These are phyloP conservation scores for Penicillium soppii DNA, from an alignment of 495 filamentous ascomycete species.

Conservation along the genomic window DNA sequence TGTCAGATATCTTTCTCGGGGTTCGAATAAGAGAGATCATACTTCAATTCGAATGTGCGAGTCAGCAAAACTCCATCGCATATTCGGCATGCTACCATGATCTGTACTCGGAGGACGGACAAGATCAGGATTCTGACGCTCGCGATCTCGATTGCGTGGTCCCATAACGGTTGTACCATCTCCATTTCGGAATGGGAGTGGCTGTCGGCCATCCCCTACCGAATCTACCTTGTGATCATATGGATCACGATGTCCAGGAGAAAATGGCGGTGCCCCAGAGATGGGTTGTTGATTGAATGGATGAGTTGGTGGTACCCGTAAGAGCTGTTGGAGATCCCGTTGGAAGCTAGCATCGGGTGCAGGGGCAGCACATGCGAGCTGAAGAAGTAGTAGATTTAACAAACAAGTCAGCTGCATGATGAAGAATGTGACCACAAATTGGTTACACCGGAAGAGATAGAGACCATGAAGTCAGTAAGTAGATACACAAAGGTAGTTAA, in stretches of 20 bases:
- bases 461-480: not conserved
- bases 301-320: constrained; percentile 6
- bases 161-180: constrained; percentile 61
- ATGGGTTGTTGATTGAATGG: constrained; percentile 1
- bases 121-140: constrained; percentile 62
- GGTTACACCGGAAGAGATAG: not conserved
- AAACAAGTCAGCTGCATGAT: not conserved
- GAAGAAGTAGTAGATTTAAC: constrained; percentile 1
- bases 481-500: not conserved
- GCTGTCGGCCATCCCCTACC: constrained; percentile 55
- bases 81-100: constrained; percentile 59
- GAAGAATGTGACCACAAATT: not conserved
- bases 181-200: constrained; percentile 65
- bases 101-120: constrained; percentile 66
- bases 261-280: constrained; percentile 26
- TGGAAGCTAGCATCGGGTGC: constrained; percentile 6
- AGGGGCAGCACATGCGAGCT: constrained; percentile 4
- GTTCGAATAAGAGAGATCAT: constrained; percentile 1
- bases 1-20: not conserved
- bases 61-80: constrained; percentile 68
- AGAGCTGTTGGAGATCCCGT: constrained; percentile 8
- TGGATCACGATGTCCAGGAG: constrained; percentile 41
- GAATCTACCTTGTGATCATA: constrained; percentile 56
- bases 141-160: constrained; percentile 62
- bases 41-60: constrained; percentile 66